These are phyloP conservation scores for Fusarium fracticaudum DNA, from an alignment of 2,329 filamentous ascomycete species.

Conservation along the genomic window DNA sequence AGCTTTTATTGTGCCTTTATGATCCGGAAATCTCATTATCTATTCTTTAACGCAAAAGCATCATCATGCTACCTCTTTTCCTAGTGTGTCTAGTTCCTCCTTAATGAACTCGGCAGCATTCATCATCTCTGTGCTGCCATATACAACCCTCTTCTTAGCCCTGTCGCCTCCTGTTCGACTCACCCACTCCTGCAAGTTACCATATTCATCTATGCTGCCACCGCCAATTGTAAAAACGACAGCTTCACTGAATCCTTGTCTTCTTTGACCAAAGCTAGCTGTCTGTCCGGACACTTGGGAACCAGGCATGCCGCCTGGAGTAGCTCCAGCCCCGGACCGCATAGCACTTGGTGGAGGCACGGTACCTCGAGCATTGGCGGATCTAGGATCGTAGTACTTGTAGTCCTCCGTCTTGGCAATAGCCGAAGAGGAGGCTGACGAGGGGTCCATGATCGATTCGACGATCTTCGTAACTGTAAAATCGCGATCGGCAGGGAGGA, in stretches of 20 bases:
- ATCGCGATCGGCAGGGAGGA: slow-evolving; percentile 95
- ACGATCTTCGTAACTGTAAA: slow-evolving; percentile 97
- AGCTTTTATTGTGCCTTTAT: not conserved
- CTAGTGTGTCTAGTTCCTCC: slow-evolving; percentile 70
- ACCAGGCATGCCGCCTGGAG: slow-evolving; percentile 62
- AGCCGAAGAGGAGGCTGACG: slow-evolving; percentile 86
- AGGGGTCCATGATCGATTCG: slow-evolving; percentile 96
- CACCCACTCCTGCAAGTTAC: slow-evolving; percentile 96
- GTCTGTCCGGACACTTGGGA: slow-evolving; percentile 68
- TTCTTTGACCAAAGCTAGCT: slow-evolving; percentile 88
- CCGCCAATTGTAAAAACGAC: slow-evolving; percentile 96
- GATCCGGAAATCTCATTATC: slow-evolving; percentile 28
- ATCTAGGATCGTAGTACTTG: slow-evolving; percentile 95
- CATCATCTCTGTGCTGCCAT: slow-evolving; percentile 88
- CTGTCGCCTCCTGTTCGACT: slow-evolving; percentile 75
- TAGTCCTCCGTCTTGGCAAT: slow-evolving; percentile 97
- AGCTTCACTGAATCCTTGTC: slow-evolving; percentile 89
- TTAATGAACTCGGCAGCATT: slow-evolving; percentile 74
- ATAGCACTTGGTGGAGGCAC: slow-evolving; percentile 81
- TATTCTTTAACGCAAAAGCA: slow-evolving; percentile 24
- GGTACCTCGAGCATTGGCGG: slow-evolving; percentile 89
- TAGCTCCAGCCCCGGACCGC: slow-evolving; percentile 54
- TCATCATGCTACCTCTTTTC: slow-evolving; percentile 61
- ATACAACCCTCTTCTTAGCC: slow-evolving; percentile 83
- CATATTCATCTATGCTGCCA: slow-evolving; percentile 98